Evolutionary conservation across 163 green algal genomes (phyloP), one percentile per base, ranked within the genome.

Genomic region (Prototheca wickerhamii): DNA sequence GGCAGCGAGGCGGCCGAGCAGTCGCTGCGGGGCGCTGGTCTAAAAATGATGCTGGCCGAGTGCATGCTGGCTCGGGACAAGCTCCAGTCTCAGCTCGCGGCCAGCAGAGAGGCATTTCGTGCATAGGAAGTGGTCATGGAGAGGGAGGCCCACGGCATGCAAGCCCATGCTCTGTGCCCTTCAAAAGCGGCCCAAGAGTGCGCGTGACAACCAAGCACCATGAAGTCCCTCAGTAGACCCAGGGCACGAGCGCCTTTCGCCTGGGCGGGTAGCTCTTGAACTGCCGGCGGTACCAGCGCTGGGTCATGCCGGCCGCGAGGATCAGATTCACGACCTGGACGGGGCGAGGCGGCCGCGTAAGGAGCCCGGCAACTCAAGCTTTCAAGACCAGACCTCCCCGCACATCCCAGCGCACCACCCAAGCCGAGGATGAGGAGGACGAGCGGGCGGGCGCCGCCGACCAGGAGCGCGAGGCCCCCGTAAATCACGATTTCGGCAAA

Each of bases 401-500:
- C 28, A 7, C 56, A 56, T 21, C 12, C 8, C 37, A 54, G 25
- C 77, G 64, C 37, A 89, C 79, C 79, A 90, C 83, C 83, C 83
- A 87, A 4, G 52, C 31, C 2, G n/a, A 85, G 65, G 20, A 85
- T 71, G 8, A 87, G 58, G 29, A 56, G 71, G 1, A 50, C 26
- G 29, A 74, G 52, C 3, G 30, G 32, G 28, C 59, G 30, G 6
- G 59, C 15, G 2, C 32, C 33, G 17, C 6, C 18, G 4, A 49
- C 37, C 20, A 76, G 6, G 3, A 88, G n/a, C 23, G 63, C 51
- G 18, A 95, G 71, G 17, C 81, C 87, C 0, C 31, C 31, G 69
- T 95, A 95, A 30, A 94, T 84, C 3, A 93, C 61, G n/a, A 94
- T 79, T 64, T 95, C 88, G 1, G 63, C 88, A 17, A 92, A 69